Evolutionary conservation across 1,139 yeast species (phyloP), one percentile per base, ranked within the genome.

Genomic region (Eremothecium gossypii): DNA sequence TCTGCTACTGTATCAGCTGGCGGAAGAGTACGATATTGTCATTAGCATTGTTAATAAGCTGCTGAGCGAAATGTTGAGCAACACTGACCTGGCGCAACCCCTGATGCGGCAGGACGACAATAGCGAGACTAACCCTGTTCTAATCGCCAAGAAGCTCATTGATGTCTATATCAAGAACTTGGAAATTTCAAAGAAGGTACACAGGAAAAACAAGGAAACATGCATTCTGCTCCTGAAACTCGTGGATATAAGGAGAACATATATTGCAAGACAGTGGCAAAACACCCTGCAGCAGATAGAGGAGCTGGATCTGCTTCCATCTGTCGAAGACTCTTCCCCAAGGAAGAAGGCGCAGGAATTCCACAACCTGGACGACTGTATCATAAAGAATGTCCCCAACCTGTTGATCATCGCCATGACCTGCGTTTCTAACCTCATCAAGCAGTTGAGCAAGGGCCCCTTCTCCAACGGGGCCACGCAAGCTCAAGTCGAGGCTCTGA

Each of bases 1-100:
- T 8, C 74, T 93, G 45, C 68, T 85, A 43, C 70, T 91, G 44
- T 91, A 85, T 59, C 96, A 89, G 65, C 73, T 89, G 49, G 77
- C 95, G 42, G 93, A 85, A 63, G 95, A 89, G 55, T 83, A 82
- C 61, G 84, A 84, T 57, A 80, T 85, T 27, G 97, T 86, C n/a
- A 75, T 89, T 10, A 63, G 74, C 1, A 74, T 86, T 46, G 76
- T 89, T 48, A 89, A 86, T 65, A 76, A 77, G 55, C 66, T 86
- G 28, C 68, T 91, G 40, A 87, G 96, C 34, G 96, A 89, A 56
- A 72, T 82, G 20, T 69, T 91, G 41, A 73, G 86, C 33, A 74
- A 83, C 38, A 76, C 83, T 2, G 95, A 84, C 50, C 69, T 86
- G 49, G 83, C 79, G 48, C 75, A 76, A 54, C 76, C 86, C 7